Percentiles rank a stretch among this genome's conserved stretches.
Conservation (phyloP, 352 stramenopile genomes). For the Phytophthora citrophthora region DNA sequence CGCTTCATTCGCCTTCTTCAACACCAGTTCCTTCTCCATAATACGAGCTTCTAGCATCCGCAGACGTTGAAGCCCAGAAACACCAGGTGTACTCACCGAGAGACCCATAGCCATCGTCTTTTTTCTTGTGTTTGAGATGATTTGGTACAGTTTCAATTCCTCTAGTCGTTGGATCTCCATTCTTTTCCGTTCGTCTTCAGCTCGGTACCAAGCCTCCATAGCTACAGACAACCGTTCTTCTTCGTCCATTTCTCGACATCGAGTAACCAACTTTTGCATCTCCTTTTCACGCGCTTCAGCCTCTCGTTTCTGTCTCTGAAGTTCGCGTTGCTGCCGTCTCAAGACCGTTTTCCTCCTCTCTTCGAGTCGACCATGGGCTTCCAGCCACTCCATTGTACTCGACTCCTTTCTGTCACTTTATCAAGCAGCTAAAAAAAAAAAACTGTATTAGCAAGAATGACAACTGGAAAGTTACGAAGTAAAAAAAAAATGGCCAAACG, state of each 20-base stretch:
- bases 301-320: conserved; percentile 34
- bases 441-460: no score
- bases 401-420: neutral
- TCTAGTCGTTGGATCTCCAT: conserved; percentile 43
- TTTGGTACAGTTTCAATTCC: conserved; percentile 43
- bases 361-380: conserved; percentile 55
- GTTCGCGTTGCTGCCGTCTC: conserved; percentile 56
- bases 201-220: conserved; percentile 41
- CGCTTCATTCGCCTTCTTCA: conserved; percentile 32
- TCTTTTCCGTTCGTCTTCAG: conserved; percentile 25
- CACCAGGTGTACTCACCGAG: conserved; percentile 39
- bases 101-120: conserved; percentile 43
- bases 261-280: conserved; percentile 25
- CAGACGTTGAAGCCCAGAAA: conserved; percentile 36
- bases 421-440: neutral
- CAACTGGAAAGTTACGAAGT: neutral
- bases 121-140: conserved; percentile 31
- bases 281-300: conserved; percentile 41
- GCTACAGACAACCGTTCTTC: conserved; percentile 59
- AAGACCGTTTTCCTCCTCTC: conserved; percentile 50
- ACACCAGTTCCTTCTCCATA: conserved; percentile 32
- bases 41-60: conserved; percentile 44
- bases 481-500: neutral
- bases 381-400: conserved; percentile 50
- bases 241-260: conserved; percentile 57